Percentiles rank a stretch among this genome's conserved stretches.
phyloP scores from a whole-genome alignment of 176 grass and related monocot species.

The Musa acuminata region DNA sequence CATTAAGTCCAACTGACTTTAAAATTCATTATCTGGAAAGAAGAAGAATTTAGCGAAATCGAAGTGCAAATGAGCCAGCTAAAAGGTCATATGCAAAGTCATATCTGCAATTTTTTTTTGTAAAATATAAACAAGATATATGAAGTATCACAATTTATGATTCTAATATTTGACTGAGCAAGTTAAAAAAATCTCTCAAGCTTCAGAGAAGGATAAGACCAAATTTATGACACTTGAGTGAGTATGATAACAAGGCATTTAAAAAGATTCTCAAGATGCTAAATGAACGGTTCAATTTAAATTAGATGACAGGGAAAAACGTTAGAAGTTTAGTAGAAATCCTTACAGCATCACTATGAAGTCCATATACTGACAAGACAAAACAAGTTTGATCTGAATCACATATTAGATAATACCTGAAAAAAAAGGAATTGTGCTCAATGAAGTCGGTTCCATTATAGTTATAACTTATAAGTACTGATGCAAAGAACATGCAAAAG shows the following conservation, averaged over 20 bases:
- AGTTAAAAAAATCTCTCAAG: too few species aligned
- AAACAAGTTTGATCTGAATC: conserved; percentile 52
- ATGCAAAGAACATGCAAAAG: background rate
- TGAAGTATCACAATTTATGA: background rate
- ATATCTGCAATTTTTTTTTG: background rate
- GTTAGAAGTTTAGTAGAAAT: conserved; percentile 5
- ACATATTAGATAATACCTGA: conserved; percentile 62
- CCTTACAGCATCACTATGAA: conserved; percentile 54
- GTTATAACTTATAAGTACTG: too few species aligned
- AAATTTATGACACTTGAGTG: too few species aligned
- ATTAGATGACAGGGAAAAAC: background rate
- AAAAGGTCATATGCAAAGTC: background rate
- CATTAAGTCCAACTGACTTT: background rate
- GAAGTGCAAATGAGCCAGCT: background rate
- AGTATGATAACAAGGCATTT: too few species aligned
- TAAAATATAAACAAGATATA: background rate
- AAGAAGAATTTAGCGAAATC: background rate
- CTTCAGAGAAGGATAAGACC: too few species aligned
- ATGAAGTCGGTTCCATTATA: background rate
- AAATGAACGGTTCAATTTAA: background rate
- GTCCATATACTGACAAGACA: conserved; percentile 56
- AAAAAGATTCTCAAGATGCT: too few species aligned
- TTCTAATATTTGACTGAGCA: too few species aligned
- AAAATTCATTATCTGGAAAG: background rate
- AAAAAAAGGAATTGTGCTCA: background rate